Evolutionary conservation across 2,329 filamentous ascomycete genomes (phyloP), one percentile per base, ranked within the genome.

Genomic region (Curvularia eragrostidis): DNA sequence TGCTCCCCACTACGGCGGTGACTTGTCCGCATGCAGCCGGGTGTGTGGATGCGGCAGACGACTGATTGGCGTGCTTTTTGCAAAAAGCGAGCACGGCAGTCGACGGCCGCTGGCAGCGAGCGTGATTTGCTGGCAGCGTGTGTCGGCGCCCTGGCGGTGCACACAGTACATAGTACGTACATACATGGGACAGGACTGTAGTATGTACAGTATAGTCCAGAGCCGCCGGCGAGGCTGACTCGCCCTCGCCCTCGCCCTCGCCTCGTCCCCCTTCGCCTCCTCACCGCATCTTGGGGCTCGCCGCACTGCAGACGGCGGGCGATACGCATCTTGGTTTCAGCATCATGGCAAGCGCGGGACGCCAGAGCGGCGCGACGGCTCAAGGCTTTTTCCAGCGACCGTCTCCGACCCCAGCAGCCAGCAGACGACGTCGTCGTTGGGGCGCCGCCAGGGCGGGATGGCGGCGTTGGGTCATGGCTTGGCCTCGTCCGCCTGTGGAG

Each of bases 401-500:
- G 59, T 63, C 69, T 71, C 71, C 69, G 69, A 59, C 52, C 61
- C 61, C 63, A 50, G 63, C 66, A 71, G 60, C 60, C 62, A 47
- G 62, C 66, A 71, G 61, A 67, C 66, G 68, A 74, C 64, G 58
- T 74, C 64, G 58, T 58, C 61, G 54, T 61, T 61, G 62, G 56
- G 68, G 69, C 68, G 66, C 71, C 71, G 68, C 64, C 66, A 71
- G 67, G 64, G 65, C 65, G 69, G 56, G 72, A 72, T 74, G 65
- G 70, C 72, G 71, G 69, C 70, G 72, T 70, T 66, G 61, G 64
- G 59, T 61, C 64, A 63, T 62, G 63, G 59, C 74, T 75, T 75
- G 74, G 72, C 70, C 62, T 65, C 58, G 66, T 70, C 71, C 64
- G 69, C 66, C 64, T 73, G 72, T 72, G 70, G 73, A 74, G 67